Evolutionary conservation across 805 yeast species (phyloP).

Genomic region (Lipomyces lipofer): DNA sequence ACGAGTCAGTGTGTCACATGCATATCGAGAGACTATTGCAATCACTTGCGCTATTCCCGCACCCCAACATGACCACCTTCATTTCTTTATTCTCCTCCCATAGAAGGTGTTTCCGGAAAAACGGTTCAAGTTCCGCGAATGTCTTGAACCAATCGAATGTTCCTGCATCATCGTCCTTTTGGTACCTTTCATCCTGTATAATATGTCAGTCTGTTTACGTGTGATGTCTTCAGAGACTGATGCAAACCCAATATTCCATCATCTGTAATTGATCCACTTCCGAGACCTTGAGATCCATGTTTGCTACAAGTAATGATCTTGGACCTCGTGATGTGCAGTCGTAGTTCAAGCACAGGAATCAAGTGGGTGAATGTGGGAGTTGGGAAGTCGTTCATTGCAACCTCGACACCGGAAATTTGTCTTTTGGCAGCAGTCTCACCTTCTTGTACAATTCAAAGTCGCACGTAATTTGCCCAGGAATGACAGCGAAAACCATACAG

Average conservation of each 20-base stretch:
- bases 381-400: no score
- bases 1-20: neutral
- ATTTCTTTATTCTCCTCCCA: slow-evolving; percentile 3
- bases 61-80: slow-evolving; percentile 34
- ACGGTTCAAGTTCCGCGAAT: slow-evolving; percentile 30
- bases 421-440: no score
- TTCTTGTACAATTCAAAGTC: no score
- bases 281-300: slow-evolving; percentile 31
- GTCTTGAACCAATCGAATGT: slow-evolving; percentile 37
- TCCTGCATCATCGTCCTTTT: slow-evolving; percentile 26
- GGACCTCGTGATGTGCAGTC: no score
- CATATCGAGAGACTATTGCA: neutral
- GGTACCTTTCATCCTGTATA: slow-evolving; percentile 33
- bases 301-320: no score
- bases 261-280: slow-evolving; percentile 35
- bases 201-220: no score
- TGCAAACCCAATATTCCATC: slow-evolving; percentile 34
- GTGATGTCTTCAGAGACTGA: no score
- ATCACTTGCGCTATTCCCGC: slow-evolving; percentile 33
- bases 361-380: no score
- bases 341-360: no score
- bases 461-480: no score
- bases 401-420: no score
- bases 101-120: slow-evolving; percentile 20
- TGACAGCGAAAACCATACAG: slow-evolving; percentile 14